Evolutionary conservation across 768 basidiomycete species (phyloP).

Genomic region (Pleurotus ostreatus): DNA sequence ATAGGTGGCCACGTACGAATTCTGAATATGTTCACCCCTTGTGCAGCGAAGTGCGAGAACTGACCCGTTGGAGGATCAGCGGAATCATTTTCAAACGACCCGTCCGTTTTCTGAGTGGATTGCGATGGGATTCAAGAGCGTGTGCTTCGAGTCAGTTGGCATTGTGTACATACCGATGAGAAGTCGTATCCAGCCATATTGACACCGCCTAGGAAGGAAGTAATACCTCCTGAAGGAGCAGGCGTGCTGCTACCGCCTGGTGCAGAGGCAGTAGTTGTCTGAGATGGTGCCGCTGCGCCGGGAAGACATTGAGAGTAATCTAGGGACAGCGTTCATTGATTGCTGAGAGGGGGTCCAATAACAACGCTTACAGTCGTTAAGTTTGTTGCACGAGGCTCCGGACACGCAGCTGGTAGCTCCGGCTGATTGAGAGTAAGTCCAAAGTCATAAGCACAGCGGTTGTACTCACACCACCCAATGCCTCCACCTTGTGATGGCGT

Average conservation of each 20-base stretch:
- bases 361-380: conserved; percentile 25
- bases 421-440: not conserved
- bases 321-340: conserved; percentile 7
- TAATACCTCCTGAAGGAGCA: conserved; percentile 12
- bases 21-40: conserved; percentile 48
- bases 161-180: conserved; percentile 26
- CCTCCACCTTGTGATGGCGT: conserved; percentile 16
- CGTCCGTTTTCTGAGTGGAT: conserved; percentile 31
- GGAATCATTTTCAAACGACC: conserved; percentile 37
- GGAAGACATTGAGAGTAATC: conserved; percentile 34
- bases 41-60: conserved; percentile 41
- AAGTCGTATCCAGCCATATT: conserved; percentile 49
- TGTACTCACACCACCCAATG: conserved; percentile 19
- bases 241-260: conserved; percentile 14
- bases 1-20: conserved; percentile 19
- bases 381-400: conserved; percentile 27
- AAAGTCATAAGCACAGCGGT: conserved; percentile 12
- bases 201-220: conserved; percentile 42
- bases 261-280: conserved; percentile 15
- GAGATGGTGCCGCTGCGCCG: conserved; percentile 21
- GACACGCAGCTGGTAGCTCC: conserved; percentile 12
- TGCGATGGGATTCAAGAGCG: not conserved
- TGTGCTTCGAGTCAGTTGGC: too few species aligned
- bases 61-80: conserved; percentile 37
- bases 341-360: not conserved